Evolutionary conservation across 2,329 filamentous ascomycete genomes (phyloP).

Genomic region (Aureobasidium sp.): DNA sequence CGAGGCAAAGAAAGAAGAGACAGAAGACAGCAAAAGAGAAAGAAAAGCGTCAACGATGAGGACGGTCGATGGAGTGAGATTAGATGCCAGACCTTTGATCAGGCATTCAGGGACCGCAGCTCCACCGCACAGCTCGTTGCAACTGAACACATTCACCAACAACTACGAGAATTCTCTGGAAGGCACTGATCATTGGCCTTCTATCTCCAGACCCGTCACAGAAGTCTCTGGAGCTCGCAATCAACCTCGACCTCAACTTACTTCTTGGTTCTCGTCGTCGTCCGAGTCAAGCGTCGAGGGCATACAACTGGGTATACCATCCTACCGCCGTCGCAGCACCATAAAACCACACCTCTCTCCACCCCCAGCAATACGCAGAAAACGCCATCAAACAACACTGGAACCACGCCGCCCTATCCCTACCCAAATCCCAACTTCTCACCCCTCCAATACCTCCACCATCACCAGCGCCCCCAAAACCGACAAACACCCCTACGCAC

Average conservation of each 20-base stretch:
- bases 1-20: neutral
- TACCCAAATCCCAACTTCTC: neutral
- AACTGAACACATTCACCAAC: neutral
- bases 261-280: neutral
- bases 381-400: neutral
- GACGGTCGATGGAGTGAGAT: neutral
- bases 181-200: neutral
- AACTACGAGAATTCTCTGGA: neutral
- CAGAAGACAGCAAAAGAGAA: neutral
- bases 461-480: neutral
- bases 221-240: neutral
- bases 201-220: neutral
- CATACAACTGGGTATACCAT: neutral
- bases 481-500: neutral
- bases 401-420: neutral
- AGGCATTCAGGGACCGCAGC: neutral
- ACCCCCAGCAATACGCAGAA: neutral
- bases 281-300: neutral
- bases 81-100: constrained; percentile 3
- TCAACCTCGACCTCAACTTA: neutral
- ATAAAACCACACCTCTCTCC: neutral
- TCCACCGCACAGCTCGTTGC: constrained; percentile 1
- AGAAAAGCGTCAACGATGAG: neutral
- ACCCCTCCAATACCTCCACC: neutral
- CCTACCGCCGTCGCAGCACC: neutral